phyloP scores from a whole-genome alignment of 495 filamentous ascomycete genomes.

The Lasiosphaeria ovina region DNA sequence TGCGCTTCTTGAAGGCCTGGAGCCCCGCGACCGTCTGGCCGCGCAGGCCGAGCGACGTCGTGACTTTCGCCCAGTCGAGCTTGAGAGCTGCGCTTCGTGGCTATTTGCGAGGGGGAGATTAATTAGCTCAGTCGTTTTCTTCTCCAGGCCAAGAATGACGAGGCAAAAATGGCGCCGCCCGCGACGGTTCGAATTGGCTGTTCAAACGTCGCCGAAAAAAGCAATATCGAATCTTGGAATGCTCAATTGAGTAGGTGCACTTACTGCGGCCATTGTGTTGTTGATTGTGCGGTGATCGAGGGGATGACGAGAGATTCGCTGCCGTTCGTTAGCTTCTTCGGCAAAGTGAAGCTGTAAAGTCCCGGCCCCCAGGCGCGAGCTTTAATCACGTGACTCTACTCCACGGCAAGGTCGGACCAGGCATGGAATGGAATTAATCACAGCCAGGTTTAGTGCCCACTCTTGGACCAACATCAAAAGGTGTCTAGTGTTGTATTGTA shows the following conservation, averaged over 20 bases:
- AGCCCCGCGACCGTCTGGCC: conserved; percentile 89
- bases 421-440: not conserved
- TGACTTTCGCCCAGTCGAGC: conserved; percentile 96
- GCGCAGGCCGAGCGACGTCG: conserved; percentile 88
- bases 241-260: conserved; percentile 44
- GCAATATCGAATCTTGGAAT: not conserved
- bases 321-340: conserved; percentile 31
- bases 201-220: not conserved
- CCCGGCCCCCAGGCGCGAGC: conserved; percentile 16
- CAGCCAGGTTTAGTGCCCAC: not conserved
- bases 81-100: conserved; percentile 98
- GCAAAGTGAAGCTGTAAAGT: conserved; percentile 29
- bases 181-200: not conserved
- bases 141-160: not conserved
- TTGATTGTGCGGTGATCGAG: conserved; percentile 43
- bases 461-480: not conserved
- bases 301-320: conserved; percentile 48
- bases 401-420: not conserved
- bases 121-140: conserved; percentile 48
- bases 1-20: conserved; percentile 97
- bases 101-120: conserved; percentile 29
- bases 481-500: too few species aligned
- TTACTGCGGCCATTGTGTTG: conserved; percentile 87
- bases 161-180: not conserved
- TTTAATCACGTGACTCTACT: conserved; percentile 29